Evolutionary conservation across 2,329 filamentous ascomycete species (phyloP), one percentile per base, ranked within the genome.

Genomic region (Penicillium verrucosum): DNA sequence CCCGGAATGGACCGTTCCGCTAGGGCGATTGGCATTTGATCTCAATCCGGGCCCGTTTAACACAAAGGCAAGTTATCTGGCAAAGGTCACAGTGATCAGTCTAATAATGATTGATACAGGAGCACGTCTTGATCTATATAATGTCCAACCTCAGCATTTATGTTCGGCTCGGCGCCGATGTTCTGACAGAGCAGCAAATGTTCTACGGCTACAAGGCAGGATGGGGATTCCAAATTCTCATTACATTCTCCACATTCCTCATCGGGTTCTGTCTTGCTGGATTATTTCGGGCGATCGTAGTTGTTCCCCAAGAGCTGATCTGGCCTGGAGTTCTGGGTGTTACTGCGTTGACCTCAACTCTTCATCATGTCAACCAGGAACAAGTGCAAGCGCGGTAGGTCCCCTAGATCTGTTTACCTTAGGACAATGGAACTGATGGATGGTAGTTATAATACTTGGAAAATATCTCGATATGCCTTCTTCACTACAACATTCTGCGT

Each of bases 291-390:
- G 81, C 81, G 57, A 85, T 86, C 58, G 71, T 88, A 4, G 71
- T 75, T 0, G 61, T 64, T 29, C 72, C 72, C 4, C 83, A 84
- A 0, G 81, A 85, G 14, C 86, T 89, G 80, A 86, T 84, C 3
- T 84, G 82, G 82, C 81, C 80, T 0, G 72, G 74, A 2, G 75
- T 77, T 0, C 65, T 84, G 6, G 57, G 65, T 12, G 85, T 85
- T 25, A 84, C 87, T 12, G 83, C 85, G 0, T 71, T 89, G 25
- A 85, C 89, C 75, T 86, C 87, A 62, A 85, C 86, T 59, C 85
- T 90, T 79, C 87, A 90, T 64, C 71, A 73, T 29, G 85, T 82
- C 0, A 81, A 80, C 77, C 80, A 80, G 2, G 68, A 71, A 2
- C 73, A 75, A 0, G 66, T 83, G 2, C 78, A 56, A 68, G 66